phyloP scores from a whole-genome alignment of 306 rosid genomes.

The Dryas octopetala region DNA sequence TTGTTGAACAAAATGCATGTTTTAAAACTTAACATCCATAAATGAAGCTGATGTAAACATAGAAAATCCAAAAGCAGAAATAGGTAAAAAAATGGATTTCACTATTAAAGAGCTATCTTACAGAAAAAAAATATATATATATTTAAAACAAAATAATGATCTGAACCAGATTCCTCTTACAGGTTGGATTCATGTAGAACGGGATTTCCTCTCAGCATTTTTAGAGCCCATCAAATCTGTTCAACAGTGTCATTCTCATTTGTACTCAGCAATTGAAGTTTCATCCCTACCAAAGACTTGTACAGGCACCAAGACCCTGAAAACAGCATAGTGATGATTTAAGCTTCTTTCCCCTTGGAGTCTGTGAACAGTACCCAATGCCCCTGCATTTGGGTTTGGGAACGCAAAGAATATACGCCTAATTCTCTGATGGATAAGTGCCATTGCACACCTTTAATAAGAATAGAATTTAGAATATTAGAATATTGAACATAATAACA shows the following conservation, averaged over 20 bases:
- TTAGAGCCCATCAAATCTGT: background rate
- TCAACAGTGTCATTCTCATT: background rate
- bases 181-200: background rate
- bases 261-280: background rate
- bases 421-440: constrained; percentile 87
- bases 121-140: too few species aligned
- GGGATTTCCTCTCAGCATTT: background rate
- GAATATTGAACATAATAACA: background rate
- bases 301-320: constrained; percentile 69
- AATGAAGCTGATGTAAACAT: too few species aligned
- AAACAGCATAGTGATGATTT: constrained; percentile 90
- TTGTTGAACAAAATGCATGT: too few species aligned
- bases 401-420: constrained; percentile 83
- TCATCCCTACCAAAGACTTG: constrained; percentile 38
- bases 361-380: constrained; percentile 78
- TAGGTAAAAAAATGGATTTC: too few species aligned
- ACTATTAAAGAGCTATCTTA: too few species aligned
- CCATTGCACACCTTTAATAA: constrained; percentile 88
- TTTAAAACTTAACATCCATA: too few species aligned
- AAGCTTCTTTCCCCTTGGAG: constrained; percentile 86
- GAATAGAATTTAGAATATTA: constrained; percentile 26
- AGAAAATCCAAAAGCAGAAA: too few species aligned
- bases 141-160: background rate
- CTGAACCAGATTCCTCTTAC: background rate
- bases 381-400: constrained; percentile 77